Conservation (phyloP, 2,329 filamentous ascomycete genomes). For the Hypoxylon sp. region DNA sequence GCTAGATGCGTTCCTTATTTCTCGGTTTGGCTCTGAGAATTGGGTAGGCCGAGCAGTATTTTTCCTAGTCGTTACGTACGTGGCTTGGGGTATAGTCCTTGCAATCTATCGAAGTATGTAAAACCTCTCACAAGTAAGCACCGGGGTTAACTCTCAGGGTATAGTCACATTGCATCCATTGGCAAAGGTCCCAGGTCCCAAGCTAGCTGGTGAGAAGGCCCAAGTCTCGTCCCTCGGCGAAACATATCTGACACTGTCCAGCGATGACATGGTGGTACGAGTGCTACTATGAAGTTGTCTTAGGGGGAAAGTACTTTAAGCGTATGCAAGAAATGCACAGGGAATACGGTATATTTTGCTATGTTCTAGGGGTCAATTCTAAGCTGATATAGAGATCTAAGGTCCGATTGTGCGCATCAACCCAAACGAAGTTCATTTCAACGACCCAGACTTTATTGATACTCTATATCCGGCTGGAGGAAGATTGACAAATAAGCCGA, state of each 20-base stretch:
- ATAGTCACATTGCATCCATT: slow-evolving; percentile 13
- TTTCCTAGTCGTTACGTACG: not conserved
- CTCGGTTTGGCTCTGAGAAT: not conserved
- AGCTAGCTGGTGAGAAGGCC: slow-evolving; percentile 4
- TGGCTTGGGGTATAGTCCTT: slow-evolving; percentile 3
- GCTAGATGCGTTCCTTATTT: not conserved
- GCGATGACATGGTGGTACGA: slow-evolving; percentile 54
- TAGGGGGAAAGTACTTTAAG: slow-evolving; percentile 53
- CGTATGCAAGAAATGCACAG: slow-evolving; percentile 54
- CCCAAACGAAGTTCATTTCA: slow-evolving; percentile 52
- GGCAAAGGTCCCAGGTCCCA: slow-evolving; percentile 9
- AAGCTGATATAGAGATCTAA: slow-evolving; percentile 21
- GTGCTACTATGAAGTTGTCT: slow-evolving; percentile 55
- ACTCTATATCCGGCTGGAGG: slow-evolving; percentile 46
- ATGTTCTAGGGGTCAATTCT: too few species aligned
- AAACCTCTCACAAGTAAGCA: not conserved
- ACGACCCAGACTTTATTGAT: slow-evolving; percentile 52
- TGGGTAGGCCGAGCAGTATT: not conserved
- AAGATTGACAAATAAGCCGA: slow-evolving; percentile 37
- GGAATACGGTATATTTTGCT: slow-evolving; percentile 52
- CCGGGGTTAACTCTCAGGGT: not conserved
- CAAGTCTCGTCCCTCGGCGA: not conserved
- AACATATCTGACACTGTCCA: not conserved
- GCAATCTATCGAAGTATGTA: slow-evolving; percentile 10
- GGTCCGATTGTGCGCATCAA: slow-evolving; percentile 55